A percentile compares a stretch with the other conserved stretches of the same genome.
Conservation (phyloP, 257 asterid species). For the Craterostigma plantagineum region DNA sequence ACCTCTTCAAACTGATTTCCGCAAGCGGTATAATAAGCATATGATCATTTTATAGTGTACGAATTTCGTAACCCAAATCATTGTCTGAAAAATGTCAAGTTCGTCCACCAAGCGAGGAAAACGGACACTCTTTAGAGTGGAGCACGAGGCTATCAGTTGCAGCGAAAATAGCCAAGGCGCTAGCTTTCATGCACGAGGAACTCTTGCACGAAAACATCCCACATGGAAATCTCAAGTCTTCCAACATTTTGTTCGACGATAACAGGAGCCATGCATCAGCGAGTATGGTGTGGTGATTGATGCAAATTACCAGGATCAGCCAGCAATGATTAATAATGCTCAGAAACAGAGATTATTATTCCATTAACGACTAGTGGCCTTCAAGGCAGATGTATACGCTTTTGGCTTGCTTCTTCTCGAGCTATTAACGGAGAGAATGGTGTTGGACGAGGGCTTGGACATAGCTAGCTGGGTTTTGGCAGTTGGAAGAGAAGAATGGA, state of each 20-base stretch:
- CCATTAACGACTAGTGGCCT: conserved; percentile 7
- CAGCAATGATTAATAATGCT: background rate
- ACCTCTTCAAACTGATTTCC: conserved; percentile 40
- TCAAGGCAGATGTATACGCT: conserved; percentile 32
- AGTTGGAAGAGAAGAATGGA: conserved; percentile 63
- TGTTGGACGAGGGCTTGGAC: conserved; percentile 30
- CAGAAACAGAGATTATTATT: too few species aligned
- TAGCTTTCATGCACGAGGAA: conserved; percentile 51
- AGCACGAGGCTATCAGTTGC: conserved; percentile 33
- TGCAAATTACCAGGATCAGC: conserved; percentile 14
- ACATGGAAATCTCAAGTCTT: conserved; percentile 66
- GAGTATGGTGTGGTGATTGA: conserved; percentile 46
- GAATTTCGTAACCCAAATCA: background rate
- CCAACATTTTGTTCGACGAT: conserved; percentile 40
- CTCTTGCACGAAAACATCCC: conserved; percentile 30
- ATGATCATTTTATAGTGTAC: background rate
- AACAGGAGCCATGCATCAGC: conserved; percentile 44
- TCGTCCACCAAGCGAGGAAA: conserved; percentile 21
- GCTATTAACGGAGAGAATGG: conserved; percentile 44
- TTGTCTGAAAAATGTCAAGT: background rate
- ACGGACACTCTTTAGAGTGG: conserved; percentile 29
- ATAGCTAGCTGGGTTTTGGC: conserved; percentile 52
- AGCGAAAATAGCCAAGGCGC: conserved; percentile 26
- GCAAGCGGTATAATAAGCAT: conserved; percentile 25
- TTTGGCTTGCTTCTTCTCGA: conserved; percentile 60